Evolutionary conservation across 1,139 yeast species (phyloP).

Genomic region (Yamadazyma sp.): DNA sequence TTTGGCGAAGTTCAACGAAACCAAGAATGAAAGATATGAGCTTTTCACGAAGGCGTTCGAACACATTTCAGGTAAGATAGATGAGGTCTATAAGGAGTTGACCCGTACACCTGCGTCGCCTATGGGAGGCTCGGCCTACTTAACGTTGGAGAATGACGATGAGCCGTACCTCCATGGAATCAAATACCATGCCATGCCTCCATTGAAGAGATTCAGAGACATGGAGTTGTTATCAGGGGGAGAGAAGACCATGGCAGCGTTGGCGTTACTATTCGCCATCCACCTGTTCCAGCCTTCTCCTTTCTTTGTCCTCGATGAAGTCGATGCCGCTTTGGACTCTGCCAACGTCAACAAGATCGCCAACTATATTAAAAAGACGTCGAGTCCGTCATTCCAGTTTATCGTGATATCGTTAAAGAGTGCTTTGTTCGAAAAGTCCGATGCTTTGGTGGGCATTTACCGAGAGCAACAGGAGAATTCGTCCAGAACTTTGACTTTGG

Average conservation of each 20-base stretch:
- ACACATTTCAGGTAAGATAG: constrained; percentile 73
- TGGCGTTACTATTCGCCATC: constrained; percentile 86
- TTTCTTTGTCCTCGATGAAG: constrained; percentile 92
- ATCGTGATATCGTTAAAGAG: constrained; percentile 92
- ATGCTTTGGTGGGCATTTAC: constrained; percentile 90
- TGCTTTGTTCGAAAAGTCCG: constrained; percentile 83
- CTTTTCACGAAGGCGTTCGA: constrained; percentile 71
- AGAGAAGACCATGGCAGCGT: constrained; percentile 94
- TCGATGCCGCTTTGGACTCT: constrained; percentile 94
- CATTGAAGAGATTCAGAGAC: constrained; percentile 88
- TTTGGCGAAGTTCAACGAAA: constrained; percentile 55
- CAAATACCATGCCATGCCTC: constrained; percentile 95
- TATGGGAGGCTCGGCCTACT: constrained; percentile 89
- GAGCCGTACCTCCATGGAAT: constrained; percentile 85
- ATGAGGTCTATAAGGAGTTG: constrained; percentile 80
- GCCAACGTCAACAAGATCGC: constrained; percentile 86
- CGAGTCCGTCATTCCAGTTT: constrained; percentile 82
- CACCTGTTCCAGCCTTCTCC: constrained; percentile 94
- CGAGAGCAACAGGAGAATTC: constrained; percentile 78
- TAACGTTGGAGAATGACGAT: constrained; percentile 84
- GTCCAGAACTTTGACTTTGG: constrained; percentile 75
- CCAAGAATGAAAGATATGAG: constrained; percentile 60
- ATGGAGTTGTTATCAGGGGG: constrained; percentile 96
- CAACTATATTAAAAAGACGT: constrained; percentile 72
- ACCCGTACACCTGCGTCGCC: constrained; percentile 70